Evolutionary conservation across 2,329 filamentous ascomycete genomes (phyloP).

Genomic region (Eutypa lata): DNA sequence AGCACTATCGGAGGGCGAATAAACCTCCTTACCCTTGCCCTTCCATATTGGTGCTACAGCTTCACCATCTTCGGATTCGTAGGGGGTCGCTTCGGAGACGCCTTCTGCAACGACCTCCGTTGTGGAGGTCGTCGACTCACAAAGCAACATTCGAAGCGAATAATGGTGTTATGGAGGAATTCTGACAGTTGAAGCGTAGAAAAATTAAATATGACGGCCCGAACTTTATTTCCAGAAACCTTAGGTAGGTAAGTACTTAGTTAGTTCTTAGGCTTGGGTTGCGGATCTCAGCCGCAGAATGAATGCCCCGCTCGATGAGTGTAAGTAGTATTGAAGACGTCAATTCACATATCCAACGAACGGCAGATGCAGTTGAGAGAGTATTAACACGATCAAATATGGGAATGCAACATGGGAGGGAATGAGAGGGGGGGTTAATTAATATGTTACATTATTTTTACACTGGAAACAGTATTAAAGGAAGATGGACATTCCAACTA

Average conservation of each 20-base stretch:
- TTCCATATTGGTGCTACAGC: constrained; percentile 13
- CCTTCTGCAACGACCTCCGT: not conserved
- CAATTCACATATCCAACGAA: no score
- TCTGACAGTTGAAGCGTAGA: not conserved
- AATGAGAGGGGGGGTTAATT: not conserved
- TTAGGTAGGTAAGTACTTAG: no score
- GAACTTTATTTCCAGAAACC: not conserved
- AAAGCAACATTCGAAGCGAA: not conserved
- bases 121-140: not conserved
- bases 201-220: not conserved
- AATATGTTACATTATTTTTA: not conserved
- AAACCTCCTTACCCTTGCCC: constrained; percentile 18
- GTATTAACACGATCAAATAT: no score
- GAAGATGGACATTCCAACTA: no score
- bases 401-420: not conserved
- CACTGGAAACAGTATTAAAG: not conserved
- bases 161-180: not conserved
- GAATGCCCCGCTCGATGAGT: no score
- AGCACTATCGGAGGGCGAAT: not conserved
- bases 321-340: no score
- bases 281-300: no score
- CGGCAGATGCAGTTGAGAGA: no score
- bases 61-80: constrained; percentile 6
- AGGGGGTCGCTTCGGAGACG: not conserved
- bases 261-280: no score